phyloP scores from a whole-genome alignment of 495 filamentous ascomycete species.

The Aspergillus indologenus region DNA sequence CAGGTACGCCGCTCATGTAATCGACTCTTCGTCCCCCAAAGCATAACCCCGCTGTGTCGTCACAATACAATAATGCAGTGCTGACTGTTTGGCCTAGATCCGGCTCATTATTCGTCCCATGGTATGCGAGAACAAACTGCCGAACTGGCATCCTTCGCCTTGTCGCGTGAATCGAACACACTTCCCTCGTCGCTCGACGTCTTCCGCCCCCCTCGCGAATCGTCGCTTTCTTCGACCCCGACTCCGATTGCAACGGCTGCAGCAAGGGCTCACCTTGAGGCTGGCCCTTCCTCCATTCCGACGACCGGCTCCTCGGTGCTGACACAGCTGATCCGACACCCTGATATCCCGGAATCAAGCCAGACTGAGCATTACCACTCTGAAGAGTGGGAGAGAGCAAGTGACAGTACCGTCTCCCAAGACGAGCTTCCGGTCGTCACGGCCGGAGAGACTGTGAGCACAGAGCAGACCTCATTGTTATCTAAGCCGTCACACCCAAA shows the following conservation, averaged over 20 bases:
- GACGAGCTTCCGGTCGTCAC: background rate
- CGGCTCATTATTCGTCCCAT: conserved; percentile 65
- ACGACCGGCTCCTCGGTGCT: conserved; percentile 53
- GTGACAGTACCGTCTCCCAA: conserved; percentile 10
- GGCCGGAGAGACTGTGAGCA: conserved; percentile 18
- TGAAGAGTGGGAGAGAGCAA: conserved; percentile 14
- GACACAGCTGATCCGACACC: conserved; percentile 60
- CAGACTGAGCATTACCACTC: conserved; percentile 19
- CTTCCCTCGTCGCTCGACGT: conserved; percentile 38
- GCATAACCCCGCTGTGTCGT: background rate
- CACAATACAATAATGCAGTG: conserved; percentile 8
- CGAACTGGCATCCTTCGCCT: conserved; percentile 81
- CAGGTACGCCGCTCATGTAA: conserved; percentile 46
- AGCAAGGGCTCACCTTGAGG: background rate
- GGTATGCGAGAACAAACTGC: conserved; percentile 88
- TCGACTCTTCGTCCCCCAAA: conserved; percentile 10
- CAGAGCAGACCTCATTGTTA: conserved; percentile 45
- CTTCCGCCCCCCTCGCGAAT: conserved; percentile 20
- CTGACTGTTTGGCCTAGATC: conserved; percentile 51
- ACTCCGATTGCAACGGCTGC: background rate
- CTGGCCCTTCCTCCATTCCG: conserved; percentile 7
- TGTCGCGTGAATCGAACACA: conserved; percentile 51
- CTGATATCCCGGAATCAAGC: conserved; percentile 34
- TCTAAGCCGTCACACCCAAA: conserved; percentile 29
- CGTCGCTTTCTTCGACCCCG: conserved; percentile 6